phyloP scores from a whole-genome alignment of 1,284 basidiomycete genomes.

The Xerocomus amazonicus region DNA sequence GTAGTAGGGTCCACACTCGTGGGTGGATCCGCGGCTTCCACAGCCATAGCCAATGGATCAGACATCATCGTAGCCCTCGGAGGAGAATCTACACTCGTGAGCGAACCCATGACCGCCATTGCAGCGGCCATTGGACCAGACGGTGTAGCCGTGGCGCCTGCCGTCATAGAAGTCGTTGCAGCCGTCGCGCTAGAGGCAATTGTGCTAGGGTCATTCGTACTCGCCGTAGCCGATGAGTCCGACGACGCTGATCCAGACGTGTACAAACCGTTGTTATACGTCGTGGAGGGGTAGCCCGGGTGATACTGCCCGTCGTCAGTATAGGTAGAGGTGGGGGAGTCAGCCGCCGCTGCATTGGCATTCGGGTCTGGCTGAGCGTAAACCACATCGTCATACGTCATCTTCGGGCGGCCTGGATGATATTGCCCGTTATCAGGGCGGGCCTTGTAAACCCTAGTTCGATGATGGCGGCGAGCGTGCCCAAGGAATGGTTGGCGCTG shows the following conservation, averaged over 20 bases:
- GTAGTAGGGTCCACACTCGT: no score
- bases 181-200: neutral
- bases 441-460: constrained; percentile 4
- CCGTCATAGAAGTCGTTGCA: neutral
- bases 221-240: neutral
- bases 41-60: neutral
- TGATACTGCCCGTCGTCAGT: neutral
- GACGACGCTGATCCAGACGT: no score
- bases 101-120: no score
- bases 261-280: no score
- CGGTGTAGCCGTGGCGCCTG: no score
- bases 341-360: neutral
- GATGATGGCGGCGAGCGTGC: constrained; percentile 17
- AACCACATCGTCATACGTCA: constrained; percentile 15
- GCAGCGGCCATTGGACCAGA: no score
- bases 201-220: neutral
- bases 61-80: neutral
- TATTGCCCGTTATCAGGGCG: constrained; percentile 22
- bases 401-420: constrained; percentile 19
- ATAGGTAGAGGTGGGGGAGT: neutral
- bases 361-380: neutral
- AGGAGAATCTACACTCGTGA: no score
- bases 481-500: constrained; percentile 9
- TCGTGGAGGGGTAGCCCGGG: no score
- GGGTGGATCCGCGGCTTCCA: no score